These are phyloP conservation scores for Suillus ampliporus DNA, from an alignment of 768 basidiomycete species.

Conservation along the genomic window DNA sequence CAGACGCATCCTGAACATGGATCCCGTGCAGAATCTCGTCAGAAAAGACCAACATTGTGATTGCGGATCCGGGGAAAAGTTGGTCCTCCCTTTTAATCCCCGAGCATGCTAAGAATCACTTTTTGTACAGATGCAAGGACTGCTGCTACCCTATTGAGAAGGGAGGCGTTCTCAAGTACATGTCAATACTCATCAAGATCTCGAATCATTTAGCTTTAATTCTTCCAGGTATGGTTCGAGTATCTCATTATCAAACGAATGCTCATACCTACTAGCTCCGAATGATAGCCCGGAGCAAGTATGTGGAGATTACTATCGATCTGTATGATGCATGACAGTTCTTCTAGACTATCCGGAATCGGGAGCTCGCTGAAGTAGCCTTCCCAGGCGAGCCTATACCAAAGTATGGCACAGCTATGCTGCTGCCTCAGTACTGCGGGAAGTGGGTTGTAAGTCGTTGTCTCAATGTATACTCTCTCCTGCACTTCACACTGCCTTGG, in stretches of 20 bases:
- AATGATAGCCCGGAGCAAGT: conserved; percentile 76
- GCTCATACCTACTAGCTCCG: conserved; percentile 50
- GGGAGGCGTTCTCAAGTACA: conserved; percentile 72
- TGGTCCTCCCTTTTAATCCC: conserved; percentile 22
- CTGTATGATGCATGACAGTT: conserved; percentile 8
- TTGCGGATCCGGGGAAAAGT: conserved; percentile 70
- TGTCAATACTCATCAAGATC: conserved; percentile 83
- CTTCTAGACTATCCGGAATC: conserved; percentile 55
- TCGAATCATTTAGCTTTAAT: conserved; percentile 90
- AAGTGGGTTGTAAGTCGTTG: conserved; percentile 73
- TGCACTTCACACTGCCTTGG: not conserved
- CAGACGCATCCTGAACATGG: conserved; percentile 66
- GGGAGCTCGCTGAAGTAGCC: conserved; percentile 62
- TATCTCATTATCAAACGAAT: conserved; percentile 9
- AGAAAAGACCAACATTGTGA: conserved; percentile 73
- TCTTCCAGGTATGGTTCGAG: conserved; percentile 63
- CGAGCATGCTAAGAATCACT: conserved; percentile 10
- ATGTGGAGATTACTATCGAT: not conserved
- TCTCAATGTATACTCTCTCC: not conserved
- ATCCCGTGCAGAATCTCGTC: conserved; percentile 73
- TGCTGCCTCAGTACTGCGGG: conserved; percentile 74
- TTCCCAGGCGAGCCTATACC: conserved; percentile 65
- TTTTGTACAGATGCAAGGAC: conserved; percentile 57
- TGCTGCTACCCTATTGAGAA: conserved; percentile 55
- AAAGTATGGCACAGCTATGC: conserved; percentile 65